Percentiles rank a stretch among this genome's conserved stretches.
Conservation (phyloP, 106 monocot genomes). For the Platanthera zijinensis region DNA sequence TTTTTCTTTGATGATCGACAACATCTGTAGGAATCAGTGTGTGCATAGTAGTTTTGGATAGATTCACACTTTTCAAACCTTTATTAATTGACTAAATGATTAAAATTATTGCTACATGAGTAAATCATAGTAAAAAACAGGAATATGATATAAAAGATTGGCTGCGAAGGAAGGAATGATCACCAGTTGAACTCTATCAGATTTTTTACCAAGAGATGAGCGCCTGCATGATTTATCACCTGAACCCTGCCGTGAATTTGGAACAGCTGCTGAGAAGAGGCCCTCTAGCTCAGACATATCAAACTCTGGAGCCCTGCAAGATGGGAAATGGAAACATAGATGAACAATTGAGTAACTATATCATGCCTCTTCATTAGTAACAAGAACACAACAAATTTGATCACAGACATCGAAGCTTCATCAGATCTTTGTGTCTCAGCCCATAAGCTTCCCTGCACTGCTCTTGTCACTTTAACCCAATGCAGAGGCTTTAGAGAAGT, state of each 20-base stretch:
- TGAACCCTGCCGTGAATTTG: slow-evolving; percentile 35
- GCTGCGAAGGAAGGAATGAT: not conserved
- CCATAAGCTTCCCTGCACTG: slow-evolving; percentile 97
- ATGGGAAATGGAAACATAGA: slow-evolving; percentile 14
- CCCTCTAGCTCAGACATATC: slow-evolving; percentile 93
- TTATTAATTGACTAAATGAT: no score
- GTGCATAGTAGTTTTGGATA: no score
- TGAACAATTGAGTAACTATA: not conserved
- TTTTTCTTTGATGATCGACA: no score
- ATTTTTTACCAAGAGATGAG: slow-evolving; percentile 41
- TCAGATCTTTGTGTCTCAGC: slow-evolving; percentile 79
- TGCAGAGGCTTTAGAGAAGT: slow-evolving; percentile 81
- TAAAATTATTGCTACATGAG: not conserved
- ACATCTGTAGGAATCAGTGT: no score
- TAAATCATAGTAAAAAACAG: not conserved
- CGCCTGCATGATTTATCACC: slow-evolving; percentile 48
- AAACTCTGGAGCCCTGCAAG: slow-evolving; percentile 78
- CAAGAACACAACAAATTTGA: slow-evolving; percentile 6
- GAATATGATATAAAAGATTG: not conserved
- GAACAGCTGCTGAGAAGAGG: slow-evolving; percentile 78
- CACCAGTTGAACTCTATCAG: slow-evolving; percentile 85
- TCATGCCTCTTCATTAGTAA: slow-evolving; percentile 6
- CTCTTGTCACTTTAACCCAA: slow-evolving; percentile 97
- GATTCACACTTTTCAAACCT: no score
- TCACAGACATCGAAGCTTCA: slow-evolving; percentile 48